Conservation (phyloP, 2,329 filamentous ascomycete species). For the Alternaria brassicicola region DNA sequence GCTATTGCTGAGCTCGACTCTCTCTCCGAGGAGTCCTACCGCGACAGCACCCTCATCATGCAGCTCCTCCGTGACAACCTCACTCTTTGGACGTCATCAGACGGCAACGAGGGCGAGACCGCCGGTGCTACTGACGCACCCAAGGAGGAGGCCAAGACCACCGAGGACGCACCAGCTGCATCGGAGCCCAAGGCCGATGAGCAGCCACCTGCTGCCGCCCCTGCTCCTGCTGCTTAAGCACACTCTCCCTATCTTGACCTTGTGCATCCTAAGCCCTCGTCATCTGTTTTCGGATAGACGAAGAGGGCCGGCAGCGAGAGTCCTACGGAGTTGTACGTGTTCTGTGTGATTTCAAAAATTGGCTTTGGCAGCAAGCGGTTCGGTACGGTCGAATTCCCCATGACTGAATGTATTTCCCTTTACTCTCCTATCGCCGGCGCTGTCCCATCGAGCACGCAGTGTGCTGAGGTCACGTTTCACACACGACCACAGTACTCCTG, state of each 20-base stretch:
- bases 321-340: conserved; percentile 49
- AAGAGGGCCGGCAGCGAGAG: conserved; percentile 46
- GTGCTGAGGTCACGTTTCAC: conserved; percentile 24
- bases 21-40: conserved; percentile 96
- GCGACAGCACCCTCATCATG: conserved; percentile 99
- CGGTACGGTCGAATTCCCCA: conserved; percentile 48
- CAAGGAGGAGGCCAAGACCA: conserved; percentile 67
- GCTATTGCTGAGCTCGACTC: conserved; percentile 99
- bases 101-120: conserved; percentile 78
- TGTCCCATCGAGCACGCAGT: conserved; percentile 33
- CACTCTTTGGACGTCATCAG: conserved; percentile 96
- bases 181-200: conserved; percentile 42
- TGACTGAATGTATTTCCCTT: conserved; percentile 50
- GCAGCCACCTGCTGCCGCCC: conserved; percentile 37
- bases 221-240: conserved; percentile 44
- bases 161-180: conserved; percentile 55
- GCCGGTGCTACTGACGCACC: conserved; percentile 63
- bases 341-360: conserved; percentile 48
- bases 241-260: conserved; percentile 39
- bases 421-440: conserved; percentile 35
- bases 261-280: conserved; percentile 42
- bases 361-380: conserved; percentile 50
- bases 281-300: conserved; percentile 42
- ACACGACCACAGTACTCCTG: conserved; percentile 22
- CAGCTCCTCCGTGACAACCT: conserved; percentile 98